Conservation (phyloP, 305 asterid genomes). For the Fraxinus sp. region DNA sequence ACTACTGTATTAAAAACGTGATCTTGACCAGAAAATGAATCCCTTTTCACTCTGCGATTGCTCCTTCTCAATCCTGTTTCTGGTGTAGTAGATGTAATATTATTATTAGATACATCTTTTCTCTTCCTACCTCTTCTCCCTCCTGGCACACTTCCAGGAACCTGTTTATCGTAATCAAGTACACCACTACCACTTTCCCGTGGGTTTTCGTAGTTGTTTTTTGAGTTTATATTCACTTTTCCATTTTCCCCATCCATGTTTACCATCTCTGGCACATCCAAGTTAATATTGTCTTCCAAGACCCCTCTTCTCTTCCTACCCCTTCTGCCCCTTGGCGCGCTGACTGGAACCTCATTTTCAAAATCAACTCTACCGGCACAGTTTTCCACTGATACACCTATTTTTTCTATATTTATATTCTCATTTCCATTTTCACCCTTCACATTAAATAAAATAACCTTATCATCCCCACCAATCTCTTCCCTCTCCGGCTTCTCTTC, state of each 20-base stretch:
- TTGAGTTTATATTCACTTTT: constrained; percentile 28
- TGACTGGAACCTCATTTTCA: constrained; percentile 39
- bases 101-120: constrained; percentile 31
- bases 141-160: constrained; percentile 33
- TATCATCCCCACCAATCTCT: constrained; percentile 32
- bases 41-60: constrained; percentile 66
- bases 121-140: constrained; percentile 66
- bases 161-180: constrained; percentile 32
- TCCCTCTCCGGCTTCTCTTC: constrained; percentile 29
- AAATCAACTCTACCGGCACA: constrained; percentile 27
- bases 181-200: constrained; percentile 24
- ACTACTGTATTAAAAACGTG: constrained; percentile 32
- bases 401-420: constrained; percentile 19
- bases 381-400: constrained; percentile 33
- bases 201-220: constrained; percentile 32
- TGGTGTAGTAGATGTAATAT: constrained; percentile 36
- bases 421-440: constrained; percentile 28
- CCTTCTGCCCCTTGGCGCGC: constrained; percentile 44
- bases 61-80: constrained; percentile 86
- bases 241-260: constrained; percentile 23
- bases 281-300: constrained; percentile 24
- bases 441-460: constrained; percentile 19
- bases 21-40: constrained; percentile 40
- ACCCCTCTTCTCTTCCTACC: constrained; percentile 68
- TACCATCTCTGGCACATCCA: constrained; percentile 35